phyloP scores from a whole-genome alignment of 768 basidiomycete species.

The Termitomyces sp. region DNA sequence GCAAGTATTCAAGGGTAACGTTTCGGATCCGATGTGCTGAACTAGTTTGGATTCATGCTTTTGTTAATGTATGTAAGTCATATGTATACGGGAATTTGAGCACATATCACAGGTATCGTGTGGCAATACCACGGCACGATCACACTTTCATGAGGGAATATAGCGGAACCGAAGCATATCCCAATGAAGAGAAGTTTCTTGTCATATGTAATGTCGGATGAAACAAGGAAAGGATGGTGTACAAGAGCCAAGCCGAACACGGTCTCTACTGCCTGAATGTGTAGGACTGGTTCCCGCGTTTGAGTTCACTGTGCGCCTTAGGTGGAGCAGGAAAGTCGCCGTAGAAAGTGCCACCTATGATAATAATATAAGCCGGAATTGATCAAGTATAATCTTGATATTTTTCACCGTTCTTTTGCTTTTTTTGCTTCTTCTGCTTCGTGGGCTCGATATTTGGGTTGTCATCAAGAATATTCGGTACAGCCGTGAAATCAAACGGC shows the following conservation, averaged over 20 bases:
- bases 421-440: constrained; percentile 46
- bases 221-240: background rate
- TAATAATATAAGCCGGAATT: constrained; percentile 1
- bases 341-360: constrained; percentile 39
- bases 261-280: constrained; percentile 48
- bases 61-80: background rate
- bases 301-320: constrained; percentile 57
- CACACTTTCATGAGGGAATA: background rate
- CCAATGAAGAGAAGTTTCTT: background rate
- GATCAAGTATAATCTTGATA: background rate
- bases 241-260: background rate
- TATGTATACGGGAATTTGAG: background rate
- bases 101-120: background rate
- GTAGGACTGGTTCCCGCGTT: constrained; percentile 63
- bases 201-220: background rate
- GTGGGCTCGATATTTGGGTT: constrained; percentile 34
- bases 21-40: constrained; percentile 2
- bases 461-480: constrained; percentile 69
- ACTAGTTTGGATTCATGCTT: background rate
- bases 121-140: background rate
- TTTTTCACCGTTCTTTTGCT: constrained; percentile 28
- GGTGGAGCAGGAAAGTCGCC: constrained; percentile 64
- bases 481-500: constrained; percentile 63
- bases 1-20: background rate
- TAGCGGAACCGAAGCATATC: background rate